Percentiles rank a stretch among this genome's conserved stretches.
Conservation (phyloP, 2,329 filamentous ascomycete species). For the Neofusicoccum parvum region DNA sequence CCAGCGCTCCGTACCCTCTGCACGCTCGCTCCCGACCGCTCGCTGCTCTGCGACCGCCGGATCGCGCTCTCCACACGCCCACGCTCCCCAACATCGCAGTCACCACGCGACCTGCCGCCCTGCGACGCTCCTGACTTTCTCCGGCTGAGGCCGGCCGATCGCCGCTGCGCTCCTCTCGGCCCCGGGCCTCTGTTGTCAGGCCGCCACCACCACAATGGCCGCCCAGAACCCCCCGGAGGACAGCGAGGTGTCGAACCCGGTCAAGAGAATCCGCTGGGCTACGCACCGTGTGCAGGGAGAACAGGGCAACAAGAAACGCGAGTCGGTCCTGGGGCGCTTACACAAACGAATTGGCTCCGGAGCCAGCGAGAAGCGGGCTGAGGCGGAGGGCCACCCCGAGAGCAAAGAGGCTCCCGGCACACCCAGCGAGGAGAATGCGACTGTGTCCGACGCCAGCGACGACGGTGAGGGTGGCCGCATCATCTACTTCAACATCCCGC, state of each 20-base stretch:
- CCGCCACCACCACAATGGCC: slow-evolving; percentile 33
- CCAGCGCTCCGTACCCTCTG: slow-evolving; percentile 7
- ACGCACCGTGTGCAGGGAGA: slow-evolving; percentile 82
- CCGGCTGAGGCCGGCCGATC: slow-evolving; percentile 41
- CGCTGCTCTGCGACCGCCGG: slow-evolving; percentile 13
- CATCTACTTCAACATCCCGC: slow-evolving; percentile 83
- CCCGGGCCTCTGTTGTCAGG: slow-evolving; percentile 20
- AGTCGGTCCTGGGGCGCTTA: slow-evolving; percentile 74
- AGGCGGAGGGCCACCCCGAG: slow-evolving; percentile 36
- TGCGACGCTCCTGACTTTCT: slow-evolving; percentile 27
- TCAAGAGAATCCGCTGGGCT: slow-evolving; percentile 89
- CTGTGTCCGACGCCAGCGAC: slow-evolving; percentile 35
- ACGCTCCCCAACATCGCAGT: background rate
- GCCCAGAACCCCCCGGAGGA: slow-evolving; percentile 36
- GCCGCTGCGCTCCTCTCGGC: slow-evolving; percentile 24
- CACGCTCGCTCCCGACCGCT: slow-evolving; percentile 17
- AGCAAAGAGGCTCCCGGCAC: slow-evolving; percentile 25
- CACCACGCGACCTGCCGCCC: background rate
- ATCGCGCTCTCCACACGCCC: background rate
- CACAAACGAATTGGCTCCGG: slow-evolving; percentile 62
- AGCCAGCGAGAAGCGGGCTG: slow-evolving; percentile 62
- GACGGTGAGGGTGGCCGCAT: slow-evolving; percentile 47
- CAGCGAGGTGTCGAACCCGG: slow-evolving; percentile 61
- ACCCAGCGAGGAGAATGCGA: slow-evolving; percentile 34
- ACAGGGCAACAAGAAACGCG: slow-evolving; percentile 76